Base-by-base conservation (phyloP, 2,329 filamentous ascomycete genomes). In the Fusarium sp. region DNA sequence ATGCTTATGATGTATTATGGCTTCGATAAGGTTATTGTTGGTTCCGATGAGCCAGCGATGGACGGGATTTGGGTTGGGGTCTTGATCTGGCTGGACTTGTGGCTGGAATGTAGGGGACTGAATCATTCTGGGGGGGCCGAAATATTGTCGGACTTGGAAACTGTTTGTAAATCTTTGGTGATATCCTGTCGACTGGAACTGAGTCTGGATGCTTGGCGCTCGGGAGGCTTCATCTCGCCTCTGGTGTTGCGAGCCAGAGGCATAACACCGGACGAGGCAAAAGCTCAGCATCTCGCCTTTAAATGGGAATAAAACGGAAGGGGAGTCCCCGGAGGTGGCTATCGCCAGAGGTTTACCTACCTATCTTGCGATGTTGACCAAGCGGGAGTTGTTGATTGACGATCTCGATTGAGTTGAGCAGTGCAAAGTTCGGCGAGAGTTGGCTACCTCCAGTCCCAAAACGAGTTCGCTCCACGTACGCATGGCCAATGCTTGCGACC, bases 361-460 rank as follows among this genome's bases (percentile, higher is more conserved):
- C 6, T 25, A 25, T 25, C 25, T 25, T 25, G 25, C 1, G 5
- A 38, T 38, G 0, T 4, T 11, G 34, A 38, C 5, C 5, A 6
- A 38, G 34, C 18, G 18, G 0, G 10, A 8, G 18, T 4, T 12
- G 1, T 12, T 3, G 3, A 1, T 38, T 3, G 16, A 2, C 10
- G 18, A 38, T 38, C 34, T 38, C 34, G 34, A 38, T 38, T 38
- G 34, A 38, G 6, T 24, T 24, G 24, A 24, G 27, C 34, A 38
- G 3, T 4, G 18, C 1, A 38, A 1, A n/a, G 10, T 6, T 38
- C 34, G 6, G 3, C 3, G 10, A 38, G 34, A 38, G 18, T 38
- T 38, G 6, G 18, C 0, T 3, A 38, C 6, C 6, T n/a, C 11
- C 34, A 38, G 1, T 2, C 10, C 3, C 34, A n/a, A n/a, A 0